Evolutionary conservation across 169 alveolate species (phyloP), one percentile per base, ranked within the genome.

Genomic region (Cystoisospora suis): DNA sequence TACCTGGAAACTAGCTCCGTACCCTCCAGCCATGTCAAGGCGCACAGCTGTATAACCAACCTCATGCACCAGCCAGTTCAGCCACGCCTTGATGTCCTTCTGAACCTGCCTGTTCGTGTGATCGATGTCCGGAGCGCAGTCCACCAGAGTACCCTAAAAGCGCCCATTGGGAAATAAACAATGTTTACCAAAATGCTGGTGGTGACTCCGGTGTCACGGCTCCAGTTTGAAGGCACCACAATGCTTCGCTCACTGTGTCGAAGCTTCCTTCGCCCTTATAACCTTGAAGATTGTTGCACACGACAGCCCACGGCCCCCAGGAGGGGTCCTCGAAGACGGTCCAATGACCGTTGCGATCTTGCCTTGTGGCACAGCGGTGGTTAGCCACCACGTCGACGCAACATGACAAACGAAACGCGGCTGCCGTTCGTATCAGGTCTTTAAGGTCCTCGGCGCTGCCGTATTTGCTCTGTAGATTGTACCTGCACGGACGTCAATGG

Each of bases 241-340:
- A 6, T 1, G n/a, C 17, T 36, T 59, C 15, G 15, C 65, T 34
- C 20, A 58, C 89, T 44, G 89, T 81, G 79, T 81, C 89, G 9
- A 36, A 6, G 20, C 79, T 58, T 34, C 89, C 89, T 81, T 81
- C 89, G 20, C 89, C 89, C 12, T 49, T 29, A 56, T 81, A 81
- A 32, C 79, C 79, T 40, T 81, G 89, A 23, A 81, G 79, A 79
- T 81, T 81, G 79, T 81, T 81, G 12, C 79, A 38, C 5, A 81
- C 89, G 27, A 81, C 69, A 20, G 89, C 89, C 89, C 89, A 81
- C 6, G 89, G 79, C 80, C 89, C 89, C 89, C 89, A 81, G 58
- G 53, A 36, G 7, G 89, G 89, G 27, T 32, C 89, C 36, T 81
- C 89, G 29, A 56, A 81, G 27, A 81, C 40, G 32, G 89, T 81